Base-by-base conservation (phyloP, 805 yeast genomes). In the Kluyveromyces starmeri region DNA sequence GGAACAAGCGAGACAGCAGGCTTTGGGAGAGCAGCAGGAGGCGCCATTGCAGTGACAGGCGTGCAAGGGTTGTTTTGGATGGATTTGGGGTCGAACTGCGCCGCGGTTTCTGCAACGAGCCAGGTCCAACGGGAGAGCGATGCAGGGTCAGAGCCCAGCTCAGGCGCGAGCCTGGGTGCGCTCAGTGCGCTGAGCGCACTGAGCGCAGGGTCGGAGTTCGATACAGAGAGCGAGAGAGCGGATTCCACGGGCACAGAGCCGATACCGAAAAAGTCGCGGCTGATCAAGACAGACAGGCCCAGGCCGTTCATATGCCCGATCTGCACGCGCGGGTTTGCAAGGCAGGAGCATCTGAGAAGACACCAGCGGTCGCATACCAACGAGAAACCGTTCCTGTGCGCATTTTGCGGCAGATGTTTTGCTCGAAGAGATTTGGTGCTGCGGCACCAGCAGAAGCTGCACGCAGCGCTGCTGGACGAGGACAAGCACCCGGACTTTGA, bases 351-450 rank as follows among this genome's bases (percentile, higher is more conserved):
- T 59, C 68, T 92, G 51, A 86, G 83, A 58, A 76, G 98, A 38
- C 98, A 89, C 53, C 94, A 86, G 48, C 66, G 96, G 26, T 79
- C 94, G 0, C 98, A 89, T 56, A 89, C 98, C 7, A 84, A 88
- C 55, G 96, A 88, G 59, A 86, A 86, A 55, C 97, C 97, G 1
- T 89, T 81, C 62, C 92, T 84, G 53, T 89, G 98, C 61, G 94
- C 94, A 2, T 88, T 88, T 7, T 89, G 97, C 59, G 96, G 95
- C 21, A 75, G 97, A 32, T 83, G 95, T 53, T 89, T 92, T 63
- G 96, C 97, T 4, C 67, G 98, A 37, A 65, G 96, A 37, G 89
- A 82, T 54, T 67, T 82, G 52, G 85, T 92, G 19, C 68, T 92
- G 36, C 71, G 98, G 40, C 98, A 92, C 64, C 95, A 85, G 62